phyloP scores from a whole-genome alignment of 352 stramenopile species.

The Pythium insidiosum region DNA sequence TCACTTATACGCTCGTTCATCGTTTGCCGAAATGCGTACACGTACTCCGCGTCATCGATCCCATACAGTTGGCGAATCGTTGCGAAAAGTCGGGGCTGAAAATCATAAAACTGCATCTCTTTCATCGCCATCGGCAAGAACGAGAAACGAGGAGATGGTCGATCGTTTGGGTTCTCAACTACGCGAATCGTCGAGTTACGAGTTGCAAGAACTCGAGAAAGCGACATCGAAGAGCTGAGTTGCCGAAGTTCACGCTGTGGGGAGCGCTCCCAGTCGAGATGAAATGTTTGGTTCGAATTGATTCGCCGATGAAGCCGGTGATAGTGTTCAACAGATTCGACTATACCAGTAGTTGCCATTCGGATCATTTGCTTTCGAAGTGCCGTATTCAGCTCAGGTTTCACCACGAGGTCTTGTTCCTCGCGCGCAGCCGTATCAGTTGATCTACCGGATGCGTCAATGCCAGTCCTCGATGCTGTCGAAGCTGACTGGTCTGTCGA shows the following conservation, averaged over 20 bases:
- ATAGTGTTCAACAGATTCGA: constrained; percentile 79
- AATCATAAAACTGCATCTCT: constrained; percentile 87
- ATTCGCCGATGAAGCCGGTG: constrained; percentile 59
- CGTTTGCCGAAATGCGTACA: constrained; percentile 68
- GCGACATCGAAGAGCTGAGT: constrained; percentile 36
- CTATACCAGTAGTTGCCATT: constrained; percentile 84
- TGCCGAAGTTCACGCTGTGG: constrained; percentile 41
- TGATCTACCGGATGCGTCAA: not conserved
- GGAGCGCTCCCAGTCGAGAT: constrained; percentile 69
- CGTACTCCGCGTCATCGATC: constrained; percentile 74
- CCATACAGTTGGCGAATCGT: constrained; percentile 58
- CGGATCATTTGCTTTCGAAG: constrained; percentile 84
- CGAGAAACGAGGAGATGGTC: constrained; percentile 32
- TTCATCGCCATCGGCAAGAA: constrained; percentile 65
- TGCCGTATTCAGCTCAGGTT: constrained; percentile 82
- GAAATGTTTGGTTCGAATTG: constrained; percentile 73
- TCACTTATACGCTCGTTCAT: constrained; percentile 88
- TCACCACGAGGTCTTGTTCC: constrained; percentile 25
- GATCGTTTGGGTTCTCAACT: constrained; percentile 42
- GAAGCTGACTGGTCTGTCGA: not conserved
- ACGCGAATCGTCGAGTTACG: constrained; percentile 58
- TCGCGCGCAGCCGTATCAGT: not conserved
- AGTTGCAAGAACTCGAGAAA: constrained; percentile 17
- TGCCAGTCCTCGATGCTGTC: no score
- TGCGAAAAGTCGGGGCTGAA: constrained; percentile 74